A percentile compares a stretch with the other conserved stretches of the same genome.
These are phyloP conservation scores for Aspergillus brasiliensis DNA, from an alignment of 2,329 filamentous ascomycete genomes.

Conservation along the genomic window DNA sequence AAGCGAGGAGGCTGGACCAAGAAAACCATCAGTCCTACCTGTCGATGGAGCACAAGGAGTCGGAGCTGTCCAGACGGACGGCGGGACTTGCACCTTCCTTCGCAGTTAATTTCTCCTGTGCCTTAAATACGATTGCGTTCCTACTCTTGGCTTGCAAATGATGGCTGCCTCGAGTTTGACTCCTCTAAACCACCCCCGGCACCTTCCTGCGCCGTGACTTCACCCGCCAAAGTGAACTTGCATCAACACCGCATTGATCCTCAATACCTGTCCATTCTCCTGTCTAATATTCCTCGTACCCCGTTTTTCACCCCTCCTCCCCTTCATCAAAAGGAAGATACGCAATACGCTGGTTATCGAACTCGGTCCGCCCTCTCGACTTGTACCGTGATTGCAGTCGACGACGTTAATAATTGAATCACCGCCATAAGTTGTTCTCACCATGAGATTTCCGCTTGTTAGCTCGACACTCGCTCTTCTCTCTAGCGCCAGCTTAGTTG, in stretches of 20 bases:
- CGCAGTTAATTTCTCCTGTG: neutral
- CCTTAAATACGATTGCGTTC: slow-evolving; percentile 11
- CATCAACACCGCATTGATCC: neutral
- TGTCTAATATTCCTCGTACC: neutral
- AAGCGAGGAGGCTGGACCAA: slow-evolving; percentile 24
- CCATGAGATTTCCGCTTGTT: slow-evolving; percentile 36
- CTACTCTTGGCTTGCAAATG: neutral
- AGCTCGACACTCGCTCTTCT: slow-evolving; percentile 32
- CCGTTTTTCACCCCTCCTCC: neutral
- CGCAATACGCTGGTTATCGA: neutral
- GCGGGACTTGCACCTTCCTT: neutral
- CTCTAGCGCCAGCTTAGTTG: slow-evolving; percentile 28
- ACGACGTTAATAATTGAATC: neutral
- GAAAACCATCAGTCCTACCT: neutral
- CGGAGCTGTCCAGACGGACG: too few relatives aligned
- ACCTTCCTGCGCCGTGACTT: slow-evolving; percentile 5
- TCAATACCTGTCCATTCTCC: too few relatives aligned
- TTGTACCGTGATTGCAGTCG: neutral
- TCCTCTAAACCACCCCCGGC: slow-evolving; percentile 2
- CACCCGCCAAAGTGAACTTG: slow-evolving; percentile 1
- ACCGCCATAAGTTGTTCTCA: slow-evolving; percentile 11
- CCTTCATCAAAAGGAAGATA: neutral
- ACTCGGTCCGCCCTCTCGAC: neutral
- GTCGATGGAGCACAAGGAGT: too few relatives aligned
- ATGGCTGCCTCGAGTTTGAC: neutral